phyloP scores from a whole-genome alignment of 305 asterid genomes.

The Solanum hybrid region DNA sequence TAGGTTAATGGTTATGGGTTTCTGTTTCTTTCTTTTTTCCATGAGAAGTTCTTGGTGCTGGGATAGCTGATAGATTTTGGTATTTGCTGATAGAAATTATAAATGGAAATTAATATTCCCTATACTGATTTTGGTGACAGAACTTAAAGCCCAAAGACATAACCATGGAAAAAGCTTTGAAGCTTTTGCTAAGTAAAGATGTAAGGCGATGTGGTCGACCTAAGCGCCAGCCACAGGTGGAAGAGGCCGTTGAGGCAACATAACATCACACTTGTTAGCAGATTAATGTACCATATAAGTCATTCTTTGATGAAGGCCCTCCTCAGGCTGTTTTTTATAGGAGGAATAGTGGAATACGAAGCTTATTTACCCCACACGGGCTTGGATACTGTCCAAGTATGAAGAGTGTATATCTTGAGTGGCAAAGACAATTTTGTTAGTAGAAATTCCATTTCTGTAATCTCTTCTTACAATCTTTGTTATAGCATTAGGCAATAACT shows the following conservation, averaged over 20 bases:
- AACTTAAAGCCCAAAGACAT: constrained; percentile 46
- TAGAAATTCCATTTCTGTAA: neutral
- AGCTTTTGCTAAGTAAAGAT: constrained; percentile 47
- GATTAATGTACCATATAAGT: neutral
- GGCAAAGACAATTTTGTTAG: neutral
- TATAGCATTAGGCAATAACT: neutral
- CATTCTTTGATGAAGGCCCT: constrained; percentile 5
- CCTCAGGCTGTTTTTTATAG: neutral
- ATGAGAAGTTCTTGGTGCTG: neutral
- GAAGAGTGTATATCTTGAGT: neutral
- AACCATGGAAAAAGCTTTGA: constrained; percentile 57
- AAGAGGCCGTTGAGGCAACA: constrained; percentile 24
- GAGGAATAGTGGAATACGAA: neutral
- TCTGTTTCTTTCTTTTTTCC: neutral
- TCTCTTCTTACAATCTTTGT: neutral
- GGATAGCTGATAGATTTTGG: neutral
- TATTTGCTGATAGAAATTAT: neutral
- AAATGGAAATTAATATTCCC: neutral
- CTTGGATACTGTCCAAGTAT: neutral
- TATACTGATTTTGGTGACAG: constrained; percentile 21
- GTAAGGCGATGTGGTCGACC: constrained; percentile 63
- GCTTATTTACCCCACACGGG: neutral
- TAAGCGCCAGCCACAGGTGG: constrained; percentile 20
- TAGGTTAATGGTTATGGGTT: neutral
- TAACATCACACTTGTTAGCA: neutral